Percentiles rank a stretch among this genome's conserved stretches.
Conservation (phyloP, 2,329 filamentous ascomycete species). For the Venturia aucupariae region DNA sequence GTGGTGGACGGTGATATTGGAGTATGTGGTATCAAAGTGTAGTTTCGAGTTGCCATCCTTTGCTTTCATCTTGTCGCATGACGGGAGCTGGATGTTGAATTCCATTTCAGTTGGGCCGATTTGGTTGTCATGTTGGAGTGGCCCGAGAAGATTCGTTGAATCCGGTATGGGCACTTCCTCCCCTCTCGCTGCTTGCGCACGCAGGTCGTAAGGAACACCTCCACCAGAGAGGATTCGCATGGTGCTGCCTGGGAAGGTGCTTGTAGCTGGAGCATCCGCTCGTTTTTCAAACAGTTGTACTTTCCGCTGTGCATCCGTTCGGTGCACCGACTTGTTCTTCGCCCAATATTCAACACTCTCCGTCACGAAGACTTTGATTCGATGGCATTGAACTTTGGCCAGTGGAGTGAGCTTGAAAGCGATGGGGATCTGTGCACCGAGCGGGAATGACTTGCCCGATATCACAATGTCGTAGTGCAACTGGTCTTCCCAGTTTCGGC, state of each 20-base stretch:
- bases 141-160: constrained; percentile 63
- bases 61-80: constrained; percentile 71
- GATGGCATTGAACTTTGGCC: constrained; percentile 87
- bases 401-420: constrained; percentile 89
- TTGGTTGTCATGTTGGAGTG: constrained; percentile 65
- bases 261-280: constrained; percentile 66
- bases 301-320: constrained; percentile 75
- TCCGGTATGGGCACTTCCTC: constrained; percentile 45
- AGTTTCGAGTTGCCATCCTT: constrained; percentile 57
- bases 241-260: constrained; percentile 64
- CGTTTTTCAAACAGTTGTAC: constrained; percentile 81
- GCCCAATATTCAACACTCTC: constrained; percentile 90
- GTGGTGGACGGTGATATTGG: constrained; percentile 87
- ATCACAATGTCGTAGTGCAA: constrained; percentile 94
- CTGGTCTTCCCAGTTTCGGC: constrained; percentile 88
- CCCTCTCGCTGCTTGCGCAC: constrained; percentile 47
- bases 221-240: constrained; percentile 72
- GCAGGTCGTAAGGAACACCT: constrained; percentile 59
- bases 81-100: constrained; percentile 85
- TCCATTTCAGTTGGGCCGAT: constrained; percentile 90
- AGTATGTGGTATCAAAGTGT: constrained; percentile 87
- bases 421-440: constrained; percentile 80
- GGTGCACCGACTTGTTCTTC: constrained; percentile 72
- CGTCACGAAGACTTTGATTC: constrained; percentile 83
- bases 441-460: constrained; percentile 86